Evolutionary conservation across 164 flowering plant genomes (phyloP).

Genomic region (Nymphaea colorata): DNA sequence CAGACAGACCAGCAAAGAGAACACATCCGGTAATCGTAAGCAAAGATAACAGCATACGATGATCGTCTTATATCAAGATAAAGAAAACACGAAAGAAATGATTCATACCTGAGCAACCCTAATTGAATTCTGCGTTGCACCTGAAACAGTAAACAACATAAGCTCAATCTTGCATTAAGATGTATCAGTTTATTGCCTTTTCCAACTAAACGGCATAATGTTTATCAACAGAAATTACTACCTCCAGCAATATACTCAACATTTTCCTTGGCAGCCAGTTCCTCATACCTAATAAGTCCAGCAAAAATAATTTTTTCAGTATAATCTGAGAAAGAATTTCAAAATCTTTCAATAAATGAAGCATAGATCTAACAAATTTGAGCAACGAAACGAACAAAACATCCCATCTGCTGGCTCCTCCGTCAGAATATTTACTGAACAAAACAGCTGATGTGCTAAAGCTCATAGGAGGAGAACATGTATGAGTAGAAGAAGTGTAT

Average conservation of each 20-base stretch:
- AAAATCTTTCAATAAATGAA: background rate
- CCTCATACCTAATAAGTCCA: slow-evolving; percentile 48
- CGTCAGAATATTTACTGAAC: no score
- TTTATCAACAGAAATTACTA: slow-evolving; percentile 8
- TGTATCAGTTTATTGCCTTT: background rate
- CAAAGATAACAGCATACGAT: background rate
- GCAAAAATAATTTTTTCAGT: background rate
- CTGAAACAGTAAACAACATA: slow-evolving; percentile 21
- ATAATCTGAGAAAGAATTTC: slow-evolving; percentile 3
- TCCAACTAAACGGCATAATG: background rate
- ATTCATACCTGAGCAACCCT: slow-evolving; percentile 74
- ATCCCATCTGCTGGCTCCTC: no score
- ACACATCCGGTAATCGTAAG: no score
- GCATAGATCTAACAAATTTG: background rate
- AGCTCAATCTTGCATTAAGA: background rate
- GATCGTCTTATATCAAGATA: background rate
- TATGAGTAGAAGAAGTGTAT: no score
- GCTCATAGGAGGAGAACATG: no score
- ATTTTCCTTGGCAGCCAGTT: slow-evolving; percentile 34
- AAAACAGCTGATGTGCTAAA: no score
- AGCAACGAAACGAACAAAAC: background rate
- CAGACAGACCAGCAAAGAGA: background rate
- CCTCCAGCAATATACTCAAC: slow-evolving; percentile 91
- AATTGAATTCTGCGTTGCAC: slow-evolving; percentile 95
- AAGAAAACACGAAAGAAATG: background rate